phyloP scores from a whole-genome alignment of 1,139 yeast genomes.

The Suhomyces choctaworum region DNA sequence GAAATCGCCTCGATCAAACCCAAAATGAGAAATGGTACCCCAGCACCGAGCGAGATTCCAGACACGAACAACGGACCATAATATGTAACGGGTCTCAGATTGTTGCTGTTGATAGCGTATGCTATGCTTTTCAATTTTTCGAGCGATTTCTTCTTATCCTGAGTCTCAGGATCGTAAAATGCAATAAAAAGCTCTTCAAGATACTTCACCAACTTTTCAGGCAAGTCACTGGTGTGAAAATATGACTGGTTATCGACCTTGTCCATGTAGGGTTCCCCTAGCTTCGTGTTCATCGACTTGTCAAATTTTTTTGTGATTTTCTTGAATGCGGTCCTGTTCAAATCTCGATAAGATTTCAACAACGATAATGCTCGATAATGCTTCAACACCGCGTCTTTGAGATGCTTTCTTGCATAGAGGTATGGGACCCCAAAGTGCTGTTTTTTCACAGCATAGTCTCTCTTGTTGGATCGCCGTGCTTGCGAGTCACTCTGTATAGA shows the following conservation, averaged over 20 bases:
- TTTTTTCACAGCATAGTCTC: constrained; percentile 37
- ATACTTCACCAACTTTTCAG: constrained; percentile 60
- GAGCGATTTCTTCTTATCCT: constrained; percentile 71
- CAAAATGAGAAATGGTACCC: constrained; percentile 61
- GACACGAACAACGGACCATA: constrained; percentile 52
- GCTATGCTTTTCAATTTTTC: constrained; percentile 64
- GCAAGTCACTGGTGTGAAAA: constrained; percentile 63
- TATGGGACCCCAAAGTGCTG: constrained; percentile 55
- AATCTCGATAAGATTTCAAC: constrained; percentile 68
- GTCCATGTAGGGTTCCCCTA: constrained; percentile 58
- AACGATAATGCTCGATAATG: constrained; percentile 78
- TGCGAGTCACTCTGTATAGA: constrained; percentile 16
- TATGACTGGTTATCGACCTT: constrained; percentile 54
- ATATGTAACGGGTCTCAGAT: constrained; percentile 29
- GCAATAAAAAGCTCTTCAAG: constrained; percentile 69
- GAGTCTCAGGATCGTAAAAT: constrained; percentile 61
- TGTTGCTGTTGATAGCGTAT: constrained; percentile 39
- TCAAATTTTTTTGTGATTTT: constrained; percentile 90
- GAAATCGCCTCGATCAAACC: constrained; percentile 53
- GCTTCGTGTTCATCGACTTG: constrained; percentile 57
- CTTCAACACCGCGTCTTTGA: constrained; percentile 77
- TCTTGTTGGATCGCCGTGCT: constrained; percentile 21
- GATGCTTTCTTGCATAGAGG: constrained; percentile 67
- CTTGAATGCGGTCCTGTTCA: constrained; percentile 86
- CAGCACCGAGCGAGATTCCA: constrained; percentile 70